Conservation (phyloP, 495 filamentous ascomycete species). For the Penicillium roqueforti region DNA sequence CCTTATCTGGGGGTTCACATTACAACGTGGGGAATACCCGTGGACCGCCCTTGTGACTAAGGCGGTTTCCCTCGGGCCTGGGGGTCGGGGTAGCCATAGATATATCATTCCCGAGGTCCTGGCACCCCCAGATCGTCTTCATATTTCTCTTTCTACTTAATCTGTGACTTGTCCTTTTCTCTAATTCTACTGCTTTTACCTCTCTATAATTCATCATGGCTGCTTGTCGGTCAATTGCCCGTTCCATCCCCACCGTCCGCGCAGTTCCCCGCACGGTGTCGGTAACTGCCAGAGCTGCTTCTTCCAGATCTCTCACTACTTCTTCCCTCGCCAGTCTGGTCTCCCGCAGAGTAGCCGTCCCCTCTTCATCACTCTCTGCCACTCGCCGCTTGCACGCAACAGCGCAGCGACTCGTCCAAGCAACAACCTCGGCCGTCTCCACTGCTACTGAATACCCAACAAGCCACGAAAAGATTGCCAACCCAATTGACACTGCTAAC, state of each 20-base stretch:
- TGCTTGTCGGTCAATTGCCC: slow-evolving; percentile 42
- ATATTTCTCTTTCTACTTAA: slow-evolving; percentile 3
- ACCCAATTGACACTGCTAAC: slow-evolving; percentile 76
- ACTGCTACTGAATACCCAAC: slow-evolving; percentile 71
- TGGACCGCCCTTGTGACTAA: neutral
- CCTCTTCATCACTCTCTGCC: slow-evolving; percentile 26
- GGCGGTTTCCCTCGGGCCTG: slow-evolving; percentile 29
- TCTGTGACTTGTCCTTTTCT: neutral
- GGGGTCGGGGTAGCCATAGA: slow-evolving; percentile 20
- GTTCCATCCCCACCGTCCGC: slow-evolving; percentile 45
- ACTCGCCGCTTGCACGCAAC: slow-evolving; percentile 53
- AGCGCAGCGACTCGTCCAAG: slow-evolving; percentile 52
- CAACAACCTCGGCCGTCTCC: slow-evolving; percentile 52
- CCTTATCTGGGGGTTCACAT: slow-evolving; percentile 19
- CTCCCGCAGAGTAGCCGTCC: slow-evolving; percentile 15
- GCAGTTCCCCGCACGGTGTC: slow-evolving; percentile 40
- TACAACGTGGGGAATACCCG: slow-evolving; percentile 11
- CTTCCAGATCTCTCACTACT: slow-evolving; percentile 28
- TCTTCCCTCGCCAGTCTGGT: slow-evolving; percentile 18
- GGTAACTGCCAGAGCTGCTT: slow-evolving; percentile 28
- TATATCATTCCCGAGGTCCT: slow-evolving; percentile 8
- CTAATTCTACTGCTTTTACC: neutral
- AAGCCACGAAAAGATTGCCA: slow-evolving; percentile 72
- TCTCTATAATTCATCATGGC: slow-evolving; percentile 33
- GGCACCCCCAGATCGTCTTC: neutral